Evolutionary conservation across 371 early-diverging fungal species (phyloP).

Genomic region (Ordospora pajunii): DNA sequence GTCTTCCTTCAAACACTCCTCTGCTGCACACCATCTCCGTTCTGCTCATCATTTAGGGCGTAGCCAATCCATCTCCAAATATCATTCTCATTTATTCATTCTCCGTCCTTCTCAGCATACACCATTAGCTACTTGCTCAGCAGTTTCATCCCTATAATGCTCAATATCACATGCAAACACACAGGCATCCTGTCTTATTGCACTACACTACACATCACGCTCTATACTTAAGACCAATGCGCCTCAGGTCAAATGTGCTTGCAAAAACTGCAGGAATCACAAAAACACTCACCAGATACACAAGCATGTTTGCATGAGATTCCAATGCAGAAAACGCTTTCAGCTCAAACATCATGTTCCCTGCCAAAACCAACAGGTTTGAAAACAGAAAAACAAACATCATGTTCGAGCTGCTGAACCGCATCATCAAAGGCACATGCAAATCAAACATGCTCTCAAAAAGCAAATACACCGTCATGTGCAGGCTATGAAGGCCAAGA

Average conservation of each 20-base stretch:
- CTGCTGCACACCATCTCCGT: no score
- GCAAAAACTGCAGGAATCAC: neutral
- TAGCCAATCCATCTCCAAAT: no score
- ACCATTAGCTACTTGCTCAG: no score
- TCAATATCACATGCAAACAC: no score
- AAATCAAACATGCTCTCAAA: conserved; percentile 4
- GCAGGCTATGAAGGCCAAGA: conserved; percentile 26
- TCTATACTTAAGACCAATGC: neutral
- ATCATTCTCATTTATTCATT: no score
- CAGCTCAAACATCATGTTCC: conserved; percentile 49
- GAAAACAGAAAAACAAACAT: conserved; percentile 47
- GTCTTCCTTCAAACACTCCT: neutral
- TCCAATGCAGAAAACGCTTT: neutral
- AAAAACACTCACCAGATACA: neutral
- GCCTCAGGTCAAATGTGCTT: neutral
- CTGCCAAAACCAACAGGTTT: conserved; percentile 52
- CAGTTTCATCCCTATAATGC: no score
- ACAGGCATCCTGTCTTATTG: no score
- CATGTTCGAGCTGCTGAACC: conserved; percentile 37
- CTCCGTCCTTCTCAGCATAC: no score
- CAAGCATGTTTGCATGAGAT: neutral
- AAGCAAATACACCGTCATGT: conserved; percentile 34
- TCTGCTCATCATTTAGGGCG: no score
- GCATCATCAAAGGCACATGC: neutral
- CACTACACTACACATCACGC: neutral